A percentile compares a stretch with the other conserved stretches of the same genome.
phyloP scores from a whole-genome alignment of 2,329 filamentous ascomycete species.

The Paraphoma chrysanthemicola region DNA sequence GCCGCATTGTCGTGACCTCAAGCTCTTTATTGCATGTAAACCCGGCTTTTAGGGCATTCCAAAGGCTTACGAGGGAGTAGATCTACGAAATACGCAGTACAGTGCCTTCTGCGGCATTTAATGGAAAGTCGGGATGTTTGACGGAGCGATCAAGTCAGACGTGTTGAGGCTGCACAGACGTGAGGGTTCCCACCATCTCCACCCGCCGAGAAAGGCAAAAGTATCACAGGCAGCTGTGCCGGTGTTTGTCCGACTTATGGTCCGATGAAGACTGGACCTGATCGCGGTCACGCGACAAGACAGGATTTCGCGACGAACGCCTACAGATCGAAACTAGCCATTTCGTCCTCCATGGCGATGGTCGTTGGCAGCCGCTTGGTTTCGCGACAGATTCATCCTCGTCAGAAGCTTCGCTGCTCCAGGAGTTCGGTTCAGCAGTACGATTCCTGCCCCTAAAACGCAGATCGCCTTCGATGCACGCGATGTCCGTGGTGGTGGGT shows the following conservation, averaged over 20 bases:
- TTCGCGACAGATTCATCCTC: conserved; percentile 3
- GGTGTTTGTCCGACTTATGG: conserved; percentile 5
- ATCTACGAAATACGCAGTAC: too few relatives aligned
- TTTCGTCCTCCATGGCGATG: background rate
- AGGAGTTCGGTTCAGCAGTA: background rate
- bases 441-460: conserved; percentile 2
- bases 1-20: too few relatives aligned
- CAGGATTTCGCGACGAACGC: background rate
- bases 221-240: conserved; percentile 7
- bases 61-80: too few relatives aligned
- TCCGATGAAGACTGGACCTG: background rate
- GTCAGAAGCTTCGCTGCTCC: background rate
- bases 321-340: background rate
- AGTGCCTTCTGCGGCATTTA: conserved; percentile 13
- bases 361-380: background rate
- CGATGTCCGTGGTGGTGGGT: conserved; percentile 4
- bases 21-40: background rate
- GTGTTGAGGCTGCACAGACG: conserved; percentile 16
- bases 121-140: conserved; percentile 12
- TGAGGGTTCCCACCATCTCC: conserved; percentile 10
- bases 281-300: background rate
- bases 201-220: conserved; percentile 9
- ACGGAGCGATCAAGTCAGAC: background rate
- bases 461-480: conserved; percentile 6
- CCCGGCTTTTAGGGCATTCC: too few relatives aligned